Conservation (phyloP, 495 filamentous ascomycete genomes). For the Penicillium canescens region DNA sequence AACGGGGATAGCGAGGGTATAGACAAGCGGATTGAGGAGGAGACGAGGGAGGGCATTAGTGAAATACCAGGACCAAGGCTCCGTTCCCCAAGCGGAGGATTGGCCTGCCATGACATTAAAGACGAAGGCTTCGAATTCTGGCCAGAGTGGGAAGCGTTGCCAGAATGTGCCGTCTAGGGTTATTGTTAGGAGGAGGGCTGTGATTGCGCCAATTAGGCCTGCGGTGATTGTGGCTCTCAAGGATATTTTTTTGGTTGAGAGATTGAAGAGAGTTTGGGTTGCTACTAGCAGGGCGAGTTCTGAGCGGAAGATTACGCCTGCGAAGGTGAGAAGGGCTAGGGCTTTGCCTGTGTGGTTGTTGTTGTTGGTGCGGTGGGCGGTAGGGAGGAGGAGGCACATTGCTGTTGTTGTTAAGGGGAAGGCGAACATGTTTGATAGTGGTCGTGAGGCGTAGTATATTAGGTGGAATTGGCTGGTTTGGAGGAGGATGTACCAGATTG, state of each 20-base stretch:
- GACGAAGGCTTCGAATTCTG: constrained; percentile 84
- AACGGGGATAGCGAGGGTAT: constrained; percentile 63
- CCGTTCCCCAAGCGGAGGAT: constrained; percentile 82
- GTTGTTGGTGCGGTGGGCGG: constrained; percentile 30
- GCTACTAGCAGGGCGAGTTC: constrained; percentile 83
- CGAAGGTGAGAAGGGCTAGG: constrained; percentile 74
- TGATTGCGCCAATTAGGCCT: constrained; percentile 67
- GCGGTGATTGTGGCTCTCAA: constrained; percentile 62
- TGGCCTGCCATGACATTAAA: constrained; percentile 78
- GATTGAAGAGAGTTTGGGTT: constrained; percentile 46
- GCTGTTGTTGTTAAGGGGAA: constrained; percentile 78
- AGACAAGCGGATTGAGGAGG: constrained; percentile 72
- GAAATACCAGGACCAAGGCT: constrained; percentile 86
- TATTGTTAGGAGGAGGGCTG: constrained; percentile 54
- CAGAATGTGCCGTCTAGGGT: constrained; percentile 82
- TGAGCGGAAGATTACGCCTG: constrained; percentile 85
- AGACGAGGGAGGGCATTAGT: constrained; percentile 77
- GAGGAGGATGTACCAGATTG: constrained; percentile 80
- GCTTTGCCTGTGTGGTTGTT: constrained; percentile 50
- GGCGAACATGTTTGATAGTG: constrained; percentile 95
- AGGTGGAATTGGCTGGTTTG: constrained; percentile 90
- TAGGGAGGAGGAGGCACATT: constrained; percentile 67
- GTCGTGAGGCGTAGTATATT: constrained; percentile 89
- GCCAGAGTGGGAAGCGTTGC: constrained; percentile 79
- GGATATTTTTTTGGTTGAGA: constrained; percentile 54